Conservation (phyloP, 2,329 filamentous ascomycete genomes). For the Penicillium sp. region DNA sequence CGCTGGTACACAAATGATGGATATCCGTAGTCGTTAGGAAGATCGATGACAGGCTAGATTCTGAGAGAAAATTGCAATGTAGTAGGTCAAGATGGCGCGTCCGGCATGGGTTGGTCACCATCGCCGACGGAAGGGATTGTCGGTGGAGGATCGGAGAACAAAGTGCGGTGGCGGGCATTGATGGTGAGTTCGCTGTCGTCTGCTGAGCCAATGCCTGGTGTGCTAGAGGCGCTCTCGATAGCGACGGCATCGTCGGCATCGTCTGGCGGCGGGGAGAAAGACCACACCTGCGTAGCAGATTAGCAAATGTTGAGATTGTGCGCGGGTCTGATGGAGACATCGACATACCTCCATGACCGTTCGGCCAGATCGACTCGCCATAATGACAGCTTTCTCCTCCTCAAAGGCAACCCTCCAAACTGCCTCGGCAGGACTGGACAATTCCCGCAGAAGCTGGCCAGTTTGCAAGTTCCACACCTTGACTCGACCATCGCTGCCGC, state of each 20-base stretch:
- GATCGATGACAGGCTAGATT: constrained; percentile 20
- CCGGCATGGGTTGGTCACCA: constrained; percentile 37
- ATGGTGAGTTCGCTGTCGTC: constrained; percentile 19
- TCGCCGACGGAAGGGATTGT: constrained; percentile 28
- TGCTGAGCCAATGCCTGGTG: constrained; percentile 29
- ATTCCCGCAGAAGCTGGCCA: constrained; percentile 84
- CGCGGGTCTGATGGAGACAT: background rate
- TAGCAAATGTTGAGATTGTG: constrained; percentile 6
- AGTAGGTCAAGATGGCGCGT: constrained; percentile 23
- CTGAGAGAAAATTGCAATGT: constrained; percentile 9
- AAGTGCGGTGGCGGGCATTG: constrained; percentile 23
- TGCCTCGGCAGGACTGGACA: constrained; percentile 87
- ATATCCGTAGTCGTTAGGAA: constrained; percentile 24
- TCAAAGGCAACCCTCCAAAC: constrained; percentile 99
- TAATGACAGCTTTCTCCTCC: constrained; percentile 95
- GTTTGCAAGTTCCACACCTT: constrained; percentile 98
- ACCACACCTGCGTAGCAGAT: constrained; percentile 71
- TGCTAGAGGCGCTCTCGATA: constrained; percentile 37
- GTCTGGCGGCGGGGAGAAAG: constrained; percentile 74
- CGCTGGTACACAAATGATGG: constrained; percentile 15
- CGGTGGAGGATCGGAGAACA: constrained; percentile 36
- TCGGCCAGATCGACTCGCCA: constrained; percentile 79
- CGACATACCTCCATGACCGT: constrained; percentile 93
- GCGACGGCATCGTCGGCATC: constrained; percentile 31
- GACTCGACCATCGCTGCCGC: constrained; percentile 94